A percentile compares a stretch with the other conserved stretches of the same genome.
Evolutionary conservation across 768 basidiomycete genomes (phyloP).

Genomic region (Lactifluus echinatus): DNA sequence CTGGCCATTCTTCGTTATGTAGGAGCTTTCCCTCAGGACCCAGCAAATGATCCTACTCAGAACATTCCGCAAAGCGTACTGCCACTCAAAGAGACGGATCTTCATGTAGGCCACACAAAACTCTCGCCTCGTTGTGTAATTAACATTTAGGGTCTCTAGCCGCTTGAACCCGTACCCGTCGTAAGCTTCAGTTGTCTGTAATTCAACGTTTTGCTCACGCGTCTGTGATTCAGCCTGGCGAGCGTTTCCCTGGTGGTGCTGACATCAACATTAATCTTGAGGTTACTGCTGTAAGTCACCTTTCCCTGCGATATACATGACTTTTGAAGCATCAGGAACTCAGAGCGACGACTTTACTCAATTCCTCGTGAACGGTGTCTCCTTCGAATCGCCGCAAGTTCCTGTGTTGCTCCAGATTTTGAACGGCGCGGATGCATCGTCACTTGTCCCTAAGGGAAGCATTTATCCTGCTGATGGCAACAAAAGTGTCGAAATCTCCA

Average conservation of each 20-base stretch:
- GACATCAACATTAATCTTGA: no score
- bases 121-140: background rate
- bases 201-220: no score
- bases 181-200: no score
- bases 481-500: conserved; percentile 37
- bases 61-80: background rate
- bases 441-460: conserved; percentile 40
- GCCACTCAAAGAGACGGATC: conserved; percentile 8
- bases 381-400: background rate
- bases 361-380: background rate
- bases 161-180: conserved; percentile 8
- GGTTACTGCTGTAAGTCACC: no score
- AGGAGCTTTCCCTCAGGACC: background rate
- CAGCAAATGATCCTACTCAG: background rate
- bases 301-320: background rate
- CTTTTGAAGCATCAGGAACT: background rate
- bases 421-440: conserved; percentile 30
- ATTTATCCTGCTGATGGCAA: conserved; percentile 40
- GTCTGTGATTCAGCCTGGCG: conserved; percentile 1
- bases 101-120: background rate
- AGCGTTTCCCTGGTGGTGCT: no score
- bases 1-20: conserved; percentile 18
- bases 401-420: conserved; percentile 13
- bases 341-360: background rate
- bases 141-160: conserved; percentile 9